A percentile compares a stretch with the other conserved stretches of the same genome.
phyloP scores from a whole-genome alignment of 139 green algal genomes.

The Micromonas pusilla region DNA sequence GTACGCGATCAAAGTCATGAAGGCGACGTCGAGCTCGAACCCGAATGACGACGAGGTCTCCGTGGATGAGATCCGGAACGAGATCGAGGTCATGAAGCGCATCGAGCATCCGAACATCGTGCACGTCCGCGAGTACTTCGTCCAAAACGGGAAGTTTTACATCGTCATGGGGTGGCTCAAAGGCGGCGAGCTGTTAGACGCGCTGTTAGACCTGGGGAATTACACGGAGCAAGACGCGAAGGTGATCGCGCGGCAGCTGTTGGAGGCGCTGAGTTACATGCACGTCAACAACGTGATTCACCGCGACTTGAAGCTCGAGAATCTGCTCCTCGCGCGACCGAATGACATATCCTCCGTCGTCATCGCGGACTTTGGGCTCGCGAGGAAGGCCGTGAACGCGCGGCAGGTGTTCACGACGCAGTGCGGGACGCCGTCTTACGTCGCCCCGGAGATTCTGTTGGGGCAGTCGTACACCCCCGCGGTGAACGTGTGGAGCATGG shows the following conservation, averaged over 20 bases:
- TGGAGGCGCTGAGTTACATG: constrained; percentile 34
- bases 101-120: not conserved
- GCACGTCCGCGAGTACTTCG: not conserved
- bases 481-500: constrained; percentile 63
- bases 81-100: not conserved
- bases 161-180: not conserved
- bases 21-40: not conserved
- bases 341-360: constrained; percentile 60
- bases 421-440: constrained; percentile 81
- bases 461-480: constrained; percentile 41
- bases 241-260: constrained; percentile 18
- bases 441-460: constrained; percentile 78
- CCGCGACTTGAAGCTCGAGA: constrained; percentile 86
- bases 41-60: not conserved
- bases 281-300: constrained; percentile 35
- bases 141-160: not conserved
- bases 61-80: not conserved
- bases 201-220: not conserved
- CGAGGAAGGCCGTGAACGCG: constrained; percentile 50
- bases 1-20: constrained; percentile 32
- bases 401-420: constrained; percentile 29
- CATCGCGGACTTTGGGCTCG: constrained; percentile 83
- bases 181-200: not conserved
- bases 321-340: constrained; percentile 65
- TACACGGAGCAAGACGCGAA: constrained; percentile 31